These are phyloP conservation scores for Neonectria punicea DNA, from an alignment of 2,329 filamentous ascomycete genomes.

Conservation along the genomic window DNA sequence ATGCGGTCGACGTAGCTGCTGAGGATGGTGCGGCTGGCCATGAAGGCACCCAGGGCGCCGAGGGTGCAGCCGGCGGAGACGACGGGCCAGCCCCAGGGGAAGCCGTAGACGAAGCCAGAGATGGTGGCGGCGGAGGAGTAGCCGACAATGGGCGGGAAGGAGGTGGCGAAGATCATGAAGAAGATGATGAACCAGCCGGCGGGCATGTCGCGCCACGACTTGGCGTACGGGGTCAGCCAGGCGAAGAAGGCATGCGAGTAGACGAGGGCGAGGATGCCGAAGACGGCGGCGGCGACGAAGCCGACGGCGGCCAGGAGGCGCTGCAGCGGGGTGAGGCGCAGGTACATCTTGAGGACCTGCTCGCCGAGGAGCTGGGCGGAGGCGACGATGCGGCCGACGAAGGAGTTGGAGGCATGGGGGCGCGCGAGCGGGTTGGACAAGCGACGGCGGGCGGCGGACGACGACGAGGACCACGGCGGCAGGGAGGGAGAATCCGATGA, in stretches of 20 bases:
- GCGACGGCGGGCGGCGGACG: conserved; percentile 45
- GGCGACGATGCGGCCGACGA: conserved; percentile 45
- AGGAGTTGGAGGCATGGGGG: conserved; percentile 41
- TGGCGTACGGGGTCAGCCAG: conserved; percentile 76
- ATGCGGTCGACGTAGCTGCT: conserved; percentile 81
- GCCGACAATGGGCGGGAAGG: conserved; percentile 88
- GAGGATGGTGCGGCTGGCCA: conserved; percentile 82
- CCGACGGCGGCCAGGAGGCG: conserved; percentile 66
- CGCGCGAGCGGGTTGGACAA: conserved; percentile 56
- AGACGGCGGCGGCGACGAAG: conserved; percentile 60
- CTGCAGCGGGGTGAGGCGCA: conserved; percentile 69
- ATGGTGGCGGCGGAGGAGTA: conserved; percentile 78
- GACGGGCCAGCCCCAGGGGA: conserved; percentile 79
- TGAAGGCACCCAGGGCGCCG: conserved; percentile 82
- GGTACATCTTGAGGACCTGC: conserved; percentile 61
- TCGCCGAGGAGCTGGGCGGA: conserved; percentile 56
- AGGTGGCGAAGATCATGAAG: conserved; percentile 77
- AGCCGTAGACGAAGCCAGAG: conserved; percentile 66
- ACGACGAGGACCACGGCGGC: conserved; percentile 38
- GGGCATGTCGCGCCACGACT: conserved; percentile 78
- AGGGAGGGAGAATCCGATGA: conserved; percentile 47
- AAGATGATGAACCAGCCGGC: conserved; percentile 83
- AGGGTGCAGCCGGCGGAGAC: conserved; percentile 80
- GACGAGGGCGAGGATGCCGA: conserved; percentile 76
- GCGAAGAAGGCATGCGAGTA: conserved; percentile 85